A percentile compares a stretch with the other conserved stretches of the same genome.
Conservation (phyloP, 192 early-diverging fungal species). For the Linnemannia elongata region DNA sequence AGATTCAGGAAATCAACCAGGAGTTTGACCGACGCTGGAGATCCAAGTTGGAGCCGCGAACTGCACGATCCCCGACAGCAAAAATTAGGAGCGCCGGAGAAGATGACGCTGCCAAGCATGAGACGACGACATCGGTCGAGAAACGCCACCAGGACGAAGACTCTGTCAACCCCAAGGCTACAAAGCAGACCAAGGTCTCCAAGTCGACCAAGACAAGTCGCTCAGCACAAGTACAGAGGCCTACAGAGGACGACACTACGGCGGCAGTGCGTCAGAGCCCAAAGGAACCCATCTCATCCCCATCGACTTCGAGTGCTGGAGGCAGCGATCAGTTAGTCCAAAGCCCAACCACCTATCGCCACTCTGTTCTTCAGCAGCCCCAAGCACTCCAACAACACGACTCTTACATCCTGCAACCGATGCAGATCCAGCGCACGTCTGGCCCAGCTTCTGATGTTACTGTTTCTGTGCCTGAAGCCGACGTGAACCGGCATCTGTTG, state of each 20-base stretch:
- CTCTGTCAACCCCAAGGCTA: slow-evolving; percentile 4
- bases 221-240: background rate
- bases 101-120: background rate
- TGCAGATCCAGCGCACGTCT: slow-evolving; percentile 37
- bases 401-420: slow-evolving; percentile 48
- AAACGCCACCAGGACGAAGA: slow-evolving; percentile 38
- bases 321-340: background rate
- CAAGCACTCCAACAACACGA: slow-evolving; percentile 27
- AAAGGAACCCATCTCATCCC: background rate
- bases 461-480: background rate
- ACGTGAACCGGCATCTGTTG: slow-evolving; percentile 20
- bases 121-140: background rate
- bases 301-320: background rate
- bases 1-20: slow-evolving; percentile 55
- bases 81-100: background rate
- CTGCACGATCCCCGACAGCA: background rate
- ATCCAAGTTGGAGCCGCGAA: slow-evolving; percentile 18
- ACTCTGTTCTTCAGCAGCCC: slow-evolving; percentile 30
- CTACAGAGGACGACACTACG: background rate
- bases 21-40: slow-evolving; percentile 48
- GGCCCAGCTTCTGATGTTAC: background rate
- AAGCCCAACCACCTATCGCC: slow-evolving; percentile 28
- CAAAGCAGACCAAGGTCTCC: slow-evolving; percentile 27
- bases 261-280: background rate
- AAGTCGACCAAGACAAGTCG: slow-evolving; percentile 2